A percentile compares a stretch with the other conserved stretches of the same genome.
These are phyloP conservation scores for Ceratocystis harringtonii DNA, from an alignment of 2,329 filamentous ascomycete species.

Conservation along the genomic window DNA sequence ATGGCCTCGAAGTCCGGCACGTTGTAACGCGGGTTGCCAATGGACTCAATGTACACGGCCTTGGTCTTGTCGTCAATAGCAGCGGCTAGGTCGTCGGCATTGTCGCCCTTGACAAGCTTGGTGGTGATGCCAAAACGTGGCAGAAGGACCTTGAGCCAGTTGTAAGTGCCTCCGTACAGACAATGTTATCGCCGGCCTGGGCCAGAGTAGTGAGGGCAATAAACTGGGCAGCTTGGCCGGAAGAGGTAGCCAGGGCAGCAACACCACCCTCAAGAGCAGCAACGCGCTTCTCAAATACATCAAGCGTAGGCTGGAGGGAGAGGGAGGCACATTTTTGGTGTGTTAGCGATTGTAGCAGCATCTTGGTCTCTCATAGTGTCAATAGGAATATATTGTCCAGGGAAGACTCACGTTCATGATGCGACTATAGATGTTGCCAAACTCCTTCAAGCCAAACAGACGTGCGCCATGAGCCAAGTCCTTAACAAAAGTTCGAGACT, in stretches of 20 bases:
- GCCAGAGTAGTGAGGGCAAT: slow-evolving; percentile 77
- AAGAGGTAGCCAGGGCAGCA: slow-evolving; percentile 69
- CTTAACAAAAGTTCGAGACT: slow-evolving; percentile 68
- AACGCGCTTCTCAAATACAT: slow-evolving; percentile 91
- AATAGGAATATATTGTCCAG: background rate
- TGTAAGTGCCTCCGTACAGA: slow-evolving; percentile 94
- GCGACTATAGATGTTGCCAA: slow-evolving; percentile 94
- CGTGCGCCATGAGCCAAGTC: slow-evolving; percentile 89
- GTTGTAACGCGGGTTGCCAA: slow-evolving; percentile 89
- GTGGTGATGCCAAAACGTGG: slow-evolving; percentile 75
- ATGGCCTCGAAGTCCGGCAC: slow-evolving; percentile 83
- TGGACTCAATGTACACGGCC: slow-evolving; percentile 80
- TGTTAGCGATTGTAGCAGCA: background rate
- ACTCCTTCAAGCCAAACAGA: slow-evolving; percentile 92
- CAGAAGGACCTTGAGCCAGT: slow-evolving; percentile 86
- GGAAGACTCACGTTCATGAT: slow-evolving; percentile 60
- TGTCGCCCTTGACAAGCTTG: slow-evolving; percentile 76
- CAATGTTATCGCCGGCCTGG: slow-evolving; percentile 79
- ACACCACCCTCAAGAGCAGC: slow-evolving; percentile 90
- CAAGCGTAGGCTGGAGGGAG: slow-evolving; percentile 60
- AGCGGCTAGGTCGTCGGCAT: slow-evolving; percentile 59
- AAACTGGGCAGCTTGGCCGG: slow-evolving; percentile 84
- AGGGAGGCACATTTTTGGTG: background rate
- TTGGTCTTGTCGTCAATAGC: slow-evolving; percentile 89
- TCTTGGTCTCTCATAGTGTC: background rate